Evolutionary conservation across 169 alveolate species (phyloP), one percentile per base, ranked within the genome.

Genomic region (Condylostoma magnum): DNA sequence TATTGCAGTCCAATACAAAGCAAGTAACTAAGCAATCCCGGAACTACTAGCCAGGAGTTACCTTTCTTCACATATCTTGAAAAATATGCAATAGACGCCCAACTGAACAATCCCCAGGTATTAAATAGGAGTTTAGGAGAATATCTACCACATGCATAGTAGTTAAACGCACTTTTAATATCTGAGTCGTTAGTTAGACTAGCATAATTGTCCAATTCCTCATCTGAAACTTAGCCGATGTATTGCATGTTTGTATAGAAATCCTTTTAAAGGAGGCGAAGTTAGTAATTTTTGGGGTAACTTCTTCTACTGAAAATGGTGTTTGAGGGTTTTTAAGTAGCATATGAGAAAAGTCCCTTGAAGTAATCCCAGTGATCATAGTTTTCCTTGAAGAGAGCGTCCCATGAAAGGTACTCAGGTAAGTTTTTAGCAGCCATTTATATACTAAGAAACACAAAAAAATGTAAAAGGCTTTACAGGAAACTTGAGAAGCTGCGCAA

Each of bases 291-390:
- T 15, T 10, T 15, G 30, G 75, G 75, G 63, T 66, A 66, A 15
- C 43, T 27, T 8, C 8, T 15, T 1, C 31, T 20, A n/a, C 65
- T 66, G 20, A n/a, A 30, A n/a, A 41, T 12, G 18, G 65, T 66
- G 4, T 66, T 66, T 22, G 66, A 37, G 6, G 65, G 34, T 30
- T 66, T 66, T 20, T 12, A n/a, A 12, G 48, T 8, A 25, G 66
- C 15, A 47, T 44, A 66, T 36, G 25, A 15, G 60, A 43, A 63
- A 20, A 63, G 15, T n/a, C 46, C 33, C 33, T 33, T 37, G 58
- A 43, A 63, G 33, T 63, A 63, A 34, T 63, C 58, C 73, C 73
- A 63, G 30, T 63, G 46, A 43, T 63, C 73, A 37, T 46, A 43
- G 60, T 63, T 43, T 0, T 63, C 58, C 15, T 38, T 46, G 31